phyloP scores from a whole-genome alignment of 2,329 filamentous ascomycete species.

The Colletotrichum echinochloae region DNA sequence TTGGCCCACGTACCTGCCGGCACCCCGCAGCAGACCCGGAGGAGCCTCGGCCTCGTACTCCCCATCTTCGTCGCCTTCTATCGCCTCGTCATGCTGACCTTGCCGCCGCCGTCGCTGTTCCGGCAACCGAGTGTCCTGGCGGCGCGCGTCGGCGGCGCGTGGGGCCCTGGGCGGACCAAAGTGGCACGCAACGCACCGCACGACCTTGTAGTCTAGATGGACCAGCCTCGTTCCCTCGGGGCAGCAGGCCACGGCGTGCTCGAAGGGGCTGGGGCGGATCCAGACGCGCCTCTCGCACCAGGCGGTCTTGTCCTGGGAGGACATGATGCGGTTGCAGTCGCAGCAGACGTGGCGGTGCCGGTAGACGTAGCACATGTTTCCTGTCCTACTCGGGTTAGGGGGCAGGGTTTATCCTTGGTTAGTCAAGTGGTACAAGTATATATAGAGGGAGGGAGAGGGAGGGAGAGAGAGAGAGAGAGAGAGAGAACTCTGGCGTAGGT shows the following conservation, averaged over 20 bases:
- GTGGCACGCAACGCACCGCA: not conserved
- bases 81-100: not conserved
- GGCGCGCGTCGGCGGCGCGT: not conserved
- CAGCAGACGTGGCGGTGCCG: conserved; percentile 5
- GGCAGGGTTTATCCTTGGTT: not conserved
- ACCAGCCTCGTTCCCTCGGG: not conserved
- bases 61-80: not conserved
- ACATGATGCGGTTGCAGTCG: not conserved
- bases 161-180: not conserved
- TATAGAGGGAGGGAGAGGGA: no score
- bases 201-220: not conserved
- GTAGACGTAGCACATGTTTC: conserved; percentile 1
- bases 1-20: not conserved
- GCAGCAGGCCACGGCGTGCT: not conserved
- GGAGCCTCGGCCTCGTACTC: not conserved
- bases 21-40: not conserved
- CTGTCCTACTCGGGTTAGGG: no score
- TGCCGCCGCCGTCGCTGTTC: not conserved
- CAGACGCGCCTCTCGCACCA: not conserved
- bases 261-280: not conserved
- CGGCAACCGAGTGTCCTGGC: not conserved
- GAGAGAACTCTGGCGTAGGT: not conserved
- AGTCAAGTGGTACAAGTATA: not conserved
- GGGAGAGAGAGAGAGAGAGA: not conserved
- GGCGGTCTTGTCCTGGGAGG: not conserved